Evolutionary conservation across 2,329 filamentous ascomycete species (phyloP), one percentile per base, ranked within the genome.

Genomic region (Metarhizium humberi): DNA sequence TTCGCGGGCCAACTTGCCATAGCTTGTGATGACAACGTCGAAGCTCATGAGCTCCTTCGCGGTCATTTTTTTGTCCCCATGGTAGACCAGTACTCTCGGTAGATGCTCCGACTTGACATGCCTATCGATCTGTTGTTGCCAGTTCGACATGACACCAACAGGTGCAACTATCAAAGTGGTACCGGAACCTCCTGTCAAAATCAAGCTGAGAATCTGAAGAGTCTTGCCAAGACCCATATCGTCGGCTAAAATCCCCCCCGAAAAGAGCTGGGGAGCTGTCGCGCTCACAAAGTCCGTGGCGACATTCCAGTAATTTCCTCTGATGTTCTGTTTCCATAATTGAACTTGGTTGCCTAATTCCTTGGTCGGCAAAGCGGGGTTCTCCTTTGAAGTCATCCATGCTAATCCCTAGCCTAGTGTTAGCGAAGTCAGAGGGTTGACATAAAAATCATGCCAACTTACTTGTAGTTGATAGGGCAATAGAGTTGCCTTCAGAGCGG

Each of bases 221-320:
- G 91, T 96, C 73, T 95, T 95, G 29, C 91, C 91, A 5, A 96
- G 72, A 3, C 91, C 91, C 92, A 96, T 96, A 63, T 96, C 91
- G 67, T 96, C 91, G 13, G 69, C 90, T 8, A 96, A 77, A 51
- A 96, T 91, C 36, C 91, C 91, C 18, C 91, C 91, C 51, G 84
- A 88, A 6, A 88, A 82, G 25, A 95, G 76, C 1, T 73, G 69
- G 0, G 90, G 90, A 1, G 78, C 69, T 3, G 67, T 69, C 0
- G 67, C 69, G 8, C 79, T 83, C 10, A 82, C 79, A 66, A 85
- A 92, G 53, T 85, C 85, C 0, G 70, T 71, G 5, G 67, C 69
- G 14, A 70, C 57, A 84, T 92, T 57, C 85, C 88, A 60, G 89
- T 77, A 68, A 88, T 65, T 64, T 3, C 69, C 68, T 42, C 67